A percentile compares a stretch with the other conserved stretches of the same genome.
Evolutionary conservation across 306 rosid species (phyloP).

Genomic region (Benincasa hispida): DNA sequence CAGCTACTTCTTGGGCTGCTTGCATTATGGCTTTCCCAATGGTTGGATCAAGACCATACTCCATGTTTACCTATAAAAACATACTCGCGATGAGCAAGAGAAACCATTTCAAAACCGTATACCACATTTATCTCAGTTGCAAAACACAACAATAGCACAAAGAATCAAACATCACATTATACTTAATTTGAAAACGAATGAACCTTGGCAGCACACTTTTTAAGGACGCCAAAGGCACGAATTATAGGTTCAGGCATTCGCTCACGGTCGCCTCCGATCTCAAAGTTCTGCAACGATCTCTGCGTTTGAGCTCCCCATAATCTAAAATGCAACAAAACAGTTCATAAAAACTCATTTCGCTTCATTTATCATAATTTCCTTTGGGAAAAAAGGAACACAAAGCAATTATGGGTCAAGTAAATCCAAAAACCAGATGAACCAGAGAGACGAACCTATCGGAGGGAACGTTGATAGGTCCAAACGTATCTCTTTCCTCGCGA

Average conservation of each 20-base stretch:
- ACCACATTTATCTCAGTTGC: not conserved
- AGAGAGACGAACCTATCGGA: conserved; percentile 56
- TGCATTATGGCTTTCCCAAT: conserved; percentile 81
- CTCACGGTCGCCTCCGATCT: conserved; percentile 91
- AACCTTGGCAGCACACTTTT: conserved; percentile 90
- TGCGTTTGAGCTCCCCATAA: conserved; percentile 99
- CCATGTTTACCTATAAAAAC: conserved; percentile 69
- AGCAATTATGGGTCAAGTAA: not conserved
- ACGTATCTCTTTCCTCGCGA: conserved; percentile 85
- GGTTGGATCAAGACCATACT: conserved; percentile 76
- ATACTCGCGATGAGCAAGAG: not conserved
- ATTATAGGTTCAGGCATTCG: conserved; percentile 95
- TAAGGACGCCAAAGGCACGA: conserved; percentile 85
- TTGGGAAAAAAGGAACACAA: not conserved
- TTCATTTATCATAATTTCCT: not conserved
- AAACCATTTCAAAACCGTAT: not conserved
- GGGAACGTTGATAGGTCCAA: conserved; percentile 91
- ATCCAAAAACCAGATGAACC: not conserved
- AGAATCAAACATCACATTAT: not conserved
- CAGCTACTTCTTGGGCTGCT: conserved; percentile 96
- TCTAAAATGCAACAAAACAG: conserved; percentile 18
- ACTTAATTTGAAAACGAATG: not conserved
- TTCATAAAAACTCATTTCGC: not conserved
- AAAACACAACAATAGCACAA: not conserved
- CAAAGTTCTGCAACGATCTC: conserved; percentile 85